Evolutionary conservation across 768 basidiomycete genomes (phyloP), one percentile per base, ranked within the genome.

Genomic region (Pisolithus microcarpus): DNA sequence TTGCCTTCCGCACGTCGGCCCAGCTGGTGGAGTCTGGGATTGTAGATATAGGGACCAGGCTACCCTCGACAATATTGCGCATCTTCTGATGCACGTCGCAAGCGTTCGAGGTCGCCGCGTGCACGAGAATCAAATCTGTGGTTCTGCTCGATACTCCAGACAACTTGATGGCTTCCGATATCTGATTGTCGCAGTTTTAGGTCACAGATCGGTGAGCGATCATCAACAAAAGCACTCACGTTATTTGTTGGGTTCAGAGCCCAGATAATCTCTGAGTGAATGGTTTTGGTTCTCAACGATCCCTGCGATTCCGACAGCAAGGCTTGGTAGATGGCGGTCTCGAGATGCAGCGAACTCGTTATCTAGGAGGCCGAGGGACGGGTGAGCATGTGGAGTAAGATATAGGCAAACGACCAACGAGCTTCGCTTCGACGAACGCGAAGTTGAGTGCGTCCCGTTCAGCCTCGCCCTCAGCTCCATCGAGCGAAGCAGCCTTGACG

Each of bases 191-290:
- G 5, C 4, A n/a, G n/a, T n/a, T 19, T n/a, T 23, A 39, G 28
- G 23, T 21, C 6, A 19, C 5, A 36, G 42, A 16, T 18, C 15
- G 21, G 10, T 7, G n/a, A 18, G 16, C 18, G 40, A 21, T 38
- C 23, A 44, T 30, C 8, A 34, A 18, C 40, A 24, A 2, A 10
- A 23, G 30, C 16, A 59, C 74, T 44, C 49, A 89, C 91, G 63
- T 94, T 96, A 56, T 90, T 88, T 4, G 83, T 89, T 2, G 92
- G 91, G 56, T 87, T 91, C 44, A 97, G 72, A 19, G 79, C 70
- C 75, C 87, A 92, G n/a, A 97, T 73, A 46, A 97, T 77, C 66
- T 98, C 94, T 0, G 91, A 91, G 62, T 97, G 93, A 0, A 93
- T 70, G 1, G 91, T 91, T 69, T 86, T 90, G 1, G 94, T 93